Evolutionary conservation across 108 stramenopile species (phyloP), one percentile per base, ranked within the genome.

Genomic region (Pelagomonas calceolata): DNA sequence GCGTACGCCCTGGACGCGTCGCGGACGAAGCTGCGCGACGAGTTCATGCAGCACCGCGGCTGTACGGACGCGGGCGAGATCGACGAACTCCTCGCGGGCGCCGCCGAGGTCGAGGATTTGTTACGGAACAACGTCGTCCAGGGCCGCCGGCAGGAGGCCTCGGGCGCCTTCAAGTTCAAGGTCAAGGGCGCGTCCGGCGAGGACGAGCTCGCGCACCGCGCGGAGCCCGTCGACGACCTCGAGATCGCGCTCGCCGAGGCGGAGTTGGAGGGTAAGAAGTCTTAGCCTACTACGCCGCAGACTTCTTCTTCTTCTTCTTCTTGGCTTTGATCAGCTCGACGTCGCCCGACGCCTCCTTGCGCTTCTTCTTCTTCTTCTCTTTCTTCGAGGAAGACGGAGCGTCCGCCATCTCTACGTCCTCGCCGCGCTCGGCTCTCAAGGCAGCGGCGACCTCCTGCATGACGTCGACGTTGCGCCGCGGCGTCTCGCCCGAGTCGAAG

Each of bases 401-500:
- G 35, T 78, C 85, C 30, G 73, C 76, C 36, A 71, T 71, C 12
- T 75, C 84, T 21, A 26, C 64, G 34, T 65, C 30, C 66, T 75
- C 84, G 32, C 32, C 73, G 44, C 39, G 72, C 29, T 81, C 82
- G 51, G 80, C 88, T 76, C 82, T 86, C 46, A 96, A 80, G 79
- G 91, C 81, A 15, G 80, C 76, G 66, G 91, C 89, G 39, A 97
- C 93, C 78, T 90, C 90, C 68, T 88, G 82, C 99, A 98, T 98
- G 29, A 98, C 99, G 83, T 98, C 95, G 33, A 98, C 73, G 80
- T 98, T 99, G 72, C 93, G 91, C 39, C 93, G 78, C n/a, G 97
- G 99, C 30, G 97, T 92, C 51, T 88, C 91, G 34, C 99, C 99
- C 32, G 95, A 92, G 73, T 99, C 97, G 73, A 98, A 99, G 75